These are phyloP conservation scores for Chlorella variabilis DNA, from an alignment of 163 green algal species.

Conservation along the genomic window DNA sequence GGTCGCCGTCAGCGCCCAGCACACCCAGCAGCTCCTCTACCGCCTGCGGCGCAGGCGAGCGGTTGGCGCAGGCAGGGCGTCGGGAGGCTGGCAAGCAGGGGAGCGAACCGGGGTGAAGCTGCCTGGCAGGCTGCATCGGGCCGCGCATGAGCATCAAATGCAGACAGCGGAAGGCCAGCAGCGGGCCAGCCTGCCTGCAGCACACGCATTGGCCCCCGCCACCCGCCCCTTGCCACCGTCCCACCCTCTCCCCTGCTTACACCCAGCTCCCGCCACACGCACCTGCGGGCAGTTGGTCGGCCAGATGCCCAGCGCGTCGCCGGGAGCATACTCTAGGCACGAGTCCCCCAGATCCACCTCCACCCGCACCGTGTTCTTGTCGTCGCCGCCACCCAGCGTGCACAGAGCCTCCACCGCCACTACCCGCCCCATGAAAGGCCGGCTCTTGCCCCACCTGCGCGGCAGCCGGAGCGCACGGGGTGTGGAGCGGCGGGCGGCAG, in stretches of 20 bases:
- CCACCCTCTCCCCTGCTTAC: too few species aligned
- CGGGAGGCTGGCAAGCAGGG: neutral
- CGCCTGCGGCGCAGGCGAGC: conserved; percentile 41
- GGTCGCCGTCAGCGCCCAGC: conserved; percentile 36
- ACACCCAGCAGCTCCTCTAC: conserved; percentile 77
- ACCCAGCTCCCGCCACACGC: conserved; percentile 29
- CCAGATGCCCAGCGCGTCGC: conserved; percentile 93
- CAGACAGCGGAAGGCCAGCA: too few species aligned
- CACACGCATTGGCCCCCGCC: too few species aligned
- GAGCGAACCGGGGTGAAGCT: too few species aligned
- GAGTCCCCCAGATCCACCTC: conserved; percentile 65
- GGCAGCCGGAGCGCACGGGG: neutral
- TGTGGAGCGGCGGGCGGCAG: neutral
- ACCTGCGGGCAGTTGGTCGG: conserved; percentile 78
- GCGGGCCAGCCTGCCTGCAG: too few species aligned
- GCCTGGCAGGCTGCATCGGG: too few species aligned
- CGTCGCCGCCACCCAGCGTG: conserved; percentile 55
- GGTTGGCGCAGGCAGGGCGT: neutral
- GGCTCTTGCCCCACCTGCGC: conserved; percentile 57
- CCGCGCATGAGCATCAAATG: too few species aligned
- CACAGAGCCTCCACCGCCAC: conserved; percentile 78
- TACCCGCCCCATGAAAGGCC: conserved; percentile 72
- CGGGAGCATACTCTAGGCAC: conserved; percentile 75
- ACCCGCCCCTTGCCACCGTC: too few species aligned
- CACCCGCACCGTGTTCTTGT: conserved; percentile 67